These are phyloP conservation scores for Linanthus parryae DNA, from an alignment of 148 eudicot species.

Conservation along the genomic window DNA sequence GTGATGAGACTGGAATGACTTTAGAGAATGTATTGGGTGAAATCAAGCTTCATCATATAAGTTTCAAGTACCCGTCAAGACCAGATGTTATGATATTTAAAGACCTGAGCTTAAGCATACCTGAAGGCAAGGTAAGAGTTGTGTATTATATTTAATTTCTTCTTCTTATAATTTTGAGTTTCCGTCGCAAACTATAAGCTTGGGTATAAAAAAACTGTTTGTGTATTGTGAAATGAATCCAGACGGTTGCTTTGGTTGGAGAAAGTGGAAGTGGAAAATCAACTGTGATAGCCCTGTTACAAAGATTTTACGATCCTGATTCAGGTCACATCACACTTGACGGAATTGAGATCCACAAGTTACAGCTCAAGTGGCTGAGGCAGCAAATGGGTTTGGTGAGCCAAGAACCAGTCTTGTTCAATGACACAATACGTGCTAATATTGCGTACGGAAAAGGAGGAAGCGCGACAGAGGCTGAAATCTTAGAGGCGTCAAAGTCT, in stretches of 20 bases:
- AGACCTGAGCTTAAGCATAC: slow-evolving; percentile 19
- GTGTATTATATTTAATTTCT: too few species aligned
- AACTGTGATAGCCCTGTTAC: slow-evolving; percentile 59
- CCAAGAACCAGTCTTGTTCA: slow-evolving; percentile 69
- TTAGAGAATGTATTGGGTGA: slow-evolving; percentile 14
- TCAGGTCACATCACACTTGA: slow-evolving; percentile 56
- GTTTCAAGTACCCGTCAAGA: slow-evolving; percentile 26
- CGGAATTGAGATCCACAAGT: slow-evolving; percentile 51
- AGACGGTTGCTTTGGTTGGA: slow-evolving; percentile 75
- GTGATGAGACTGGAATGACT: slow-evolving; percentile 12
- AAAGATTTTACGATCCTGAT: slow-evolving; percentile 68
- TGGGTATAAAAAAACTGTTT: too few species aligned
- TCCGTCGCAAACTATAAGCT: too few species aligned
- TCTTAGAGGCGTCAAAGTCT: slow-evolving; percentile 48
- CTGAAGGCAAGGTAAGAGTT: slow-evolving; percentile 31
- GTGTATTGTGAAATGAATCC: too few species aligned
- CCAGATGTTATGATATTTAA: slow-evolving; percentile 24
- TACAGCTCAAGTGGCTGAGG: slow-evolving; percentile 67
- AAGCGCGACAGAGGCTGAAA: slow-evolving; percentile 50
- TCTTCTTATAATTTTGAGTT: too few species aligned
- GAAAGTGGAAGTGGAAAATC: slow-evolving; percentile 92
- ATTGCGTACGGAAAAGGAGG: slow-evolving; percentile 69
- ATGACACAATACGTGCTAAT: slow-evolving; percentile 61
- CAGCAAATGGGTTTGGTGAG: slow-evolving; percentile 80
- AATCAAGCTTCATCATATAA: slow-evolving; percentile 19